Evolutionary conservation across 306 rosid species (phyloP).

Genomic region (Acmispon strigosus): DNA sequence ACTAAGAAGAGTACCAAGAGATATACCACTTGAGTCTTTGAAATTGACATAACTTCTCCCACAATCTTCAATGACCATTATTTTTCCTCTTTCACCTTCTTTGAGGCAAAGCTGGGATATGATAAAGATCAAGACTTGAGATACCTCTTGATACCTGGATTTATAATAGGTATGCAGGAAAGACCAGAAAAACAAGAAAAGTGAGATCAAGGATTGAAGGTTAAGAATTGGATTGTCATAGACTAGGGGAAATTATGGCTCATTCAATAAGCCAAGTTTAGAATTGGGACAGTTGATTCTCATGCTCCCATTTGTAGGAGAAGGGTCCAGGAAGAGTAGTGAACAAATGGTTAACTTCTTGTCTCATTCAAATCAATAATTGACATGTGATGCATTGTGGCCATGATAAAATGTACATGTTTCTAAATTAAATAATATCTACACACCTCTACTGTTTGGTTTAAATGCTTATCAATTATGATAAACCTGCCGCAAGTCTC

Average conservation of each 20-base stretch:
- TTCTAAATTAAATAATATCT: not conserved
- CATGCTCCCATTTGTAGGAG: no score
- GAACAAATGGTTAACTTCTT: not conserved
- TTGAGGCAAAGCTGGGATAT: constrained; percentile 6
- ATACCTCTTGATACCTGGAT: not conserved
- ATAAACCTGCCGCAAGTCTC: not conserved
- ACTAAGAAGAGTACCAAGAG: constrained; percentile 31
- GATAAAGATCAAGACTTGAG: not conserved
- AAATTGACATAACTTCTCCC: constrained; percentile 29
- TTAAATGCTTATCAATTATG: not conserved
- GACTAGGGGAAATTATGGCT: not conserved
- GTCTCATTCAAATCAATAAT: constrained; percentile 1
- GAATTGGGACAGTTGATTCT: no score
- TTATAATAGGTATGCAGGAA: not conserved
- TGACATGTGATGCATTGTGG: not conserved
- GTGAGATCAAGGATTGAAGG: not conserved
- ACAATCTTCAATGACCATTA: not conserved
- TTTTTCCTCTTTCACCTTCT: constrained; percentile 12
- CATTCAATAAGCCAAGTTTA: no score
- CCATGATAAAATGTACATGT: not conserved
- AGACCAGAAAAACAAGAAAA: not conserved
- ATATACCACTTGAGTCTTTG: constrained; percentile 32
- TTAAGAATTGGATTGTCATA: not conserved
- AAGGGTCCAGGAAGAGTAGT: not conserved
- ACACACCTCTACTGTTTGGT: not conserved